Evolutionary conservation across 2,329 filamentous ascomycete species (phyloP).

Genomic region (Atkinsonella hypoxylon): DNA sequence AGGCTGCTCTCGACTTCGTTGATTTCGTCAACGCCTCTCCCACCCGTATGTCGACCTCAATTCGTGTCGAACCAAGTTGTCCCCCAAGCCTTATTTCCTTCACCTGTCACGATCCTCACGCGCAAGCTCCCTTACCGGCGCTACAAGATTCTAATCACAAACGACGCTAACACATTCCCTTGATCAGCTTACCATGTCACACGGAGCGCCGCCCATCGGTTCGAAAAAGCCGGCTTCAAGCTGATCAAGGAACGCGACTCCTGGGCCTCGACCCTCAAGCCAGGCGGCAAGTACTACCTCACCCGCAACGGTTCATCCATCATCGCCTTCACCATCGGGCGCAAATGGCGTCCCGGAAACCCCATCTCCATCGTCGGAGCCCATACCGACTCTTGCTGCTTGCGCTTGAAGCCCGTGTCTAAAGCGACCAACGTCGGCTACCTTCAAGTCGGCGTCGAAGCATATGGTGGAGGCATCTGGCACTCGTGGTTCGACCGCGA

Average conservation of each 20-base stretch:
- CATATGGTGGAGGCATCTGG: conserved; percentile 94
- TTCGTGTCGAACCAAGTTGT: too few species aligned
- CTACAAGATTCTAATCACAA: background rate
- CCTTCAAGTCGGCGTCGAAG: conserved; percentile 89
- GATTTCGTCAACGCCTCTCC: conserved; percentile 92
- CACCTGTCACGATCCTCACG: too few species aligned
- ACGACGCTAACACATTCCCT: background rate
- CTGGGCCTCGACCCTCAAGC: conserved; percentile 68
- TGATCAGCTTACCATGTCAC: conserved; percentile 83
- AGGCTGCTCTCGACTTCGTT: conserved; percentile 68
- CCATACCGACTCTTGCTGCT: conserved; percentile 87
- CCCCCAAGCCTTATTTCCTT: too few species aligned
- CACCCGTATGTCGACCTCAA: conserved; percentile 53
- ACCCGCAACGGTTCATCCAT: conserved; percentile 90
- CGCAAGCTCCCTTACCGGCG: too few species aligned
- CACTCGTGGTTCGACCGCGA: conserved; percentile 98
- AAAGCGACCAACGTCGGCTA: conserved; percentile 81
- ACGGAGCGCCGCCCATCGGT: conserved; percentile 59
- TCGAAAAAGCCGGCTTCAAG: conserved; percentile 75
- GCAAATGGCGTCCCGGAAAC: conserved; percentile 84
- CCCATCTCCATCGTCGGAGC: conserved; percentile 88
- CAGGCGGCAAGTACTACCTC: conserved; percentile 91
- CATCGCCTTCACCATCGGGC: conserved; percentile 82
- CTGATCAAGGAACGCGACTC: conserved; percentile 83
- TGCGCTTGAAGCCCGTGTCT: conserved; percentile 88